These are phyloP conservation scores for Albugo candida DNA, from an alignment of 352 stramenopile genomes.

Conservation along the genomic window DNA sequence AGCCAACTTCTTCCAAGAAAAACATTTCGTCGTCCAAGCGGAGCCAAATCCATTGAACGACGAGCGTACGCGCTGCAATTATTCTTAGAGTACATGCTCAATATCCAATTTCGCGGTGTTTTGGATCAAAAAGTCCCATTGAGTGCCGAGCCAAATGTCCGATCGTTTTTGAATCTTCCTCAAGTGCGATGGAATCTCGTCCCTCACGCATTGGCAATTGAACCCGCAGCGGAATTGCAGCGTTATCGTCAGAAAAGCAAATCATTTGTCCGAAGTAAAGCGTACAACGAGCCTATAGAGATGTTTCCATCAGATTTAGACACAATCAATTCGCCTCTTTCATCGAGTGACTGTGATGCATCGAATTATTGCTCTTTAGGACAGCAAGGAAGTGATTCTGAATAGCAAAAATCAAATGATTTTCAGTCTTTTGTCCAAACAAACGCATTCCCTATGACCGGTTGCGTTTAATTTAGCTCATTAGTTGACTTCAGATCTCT, in stretches of 20 bases:
- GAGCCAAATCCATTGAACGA: conserved; percentile 32
- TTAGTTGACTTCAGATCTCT: too few relatives aligned
- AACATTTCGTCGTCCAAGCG: conserved; percentile 43
- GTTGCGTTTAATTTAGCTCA: too few relatives aligned
- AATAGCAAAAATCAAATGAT: too few relatives aligned
- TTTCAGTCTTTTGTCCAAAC: too few relatives aligned
- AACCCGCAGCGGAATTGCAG: too few relatives aligned
- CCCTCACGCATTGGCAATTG: conserved; percentile 6
- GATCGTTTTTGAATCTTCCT: conserved; percentile 42
- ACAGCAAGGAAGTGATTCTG: conserved; percentile 4
- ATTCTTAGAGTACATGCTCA: conserved; percentile 39
- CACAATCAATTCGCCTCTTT: conserved; percentile 10
- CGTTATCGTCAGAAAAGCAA: too few relatives aligned
- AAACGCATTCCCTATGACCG: too few relatives aligned
- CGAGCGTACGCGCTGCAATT: conserved; percentile 32
- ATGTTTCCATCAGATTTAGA: conserved; percentile 2
- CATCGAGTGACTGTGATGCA: conserved; percentile 9
- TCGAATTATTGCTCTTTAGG: conserved; percentile 7
- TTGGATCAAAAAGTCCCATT: conserved; percentile 50
- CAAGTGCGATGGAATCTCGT: conserved; percentile 51
- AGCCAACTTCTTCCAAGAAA: conserved; percentile 40
- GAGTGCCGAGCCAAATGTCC: conserved; percentile 38
- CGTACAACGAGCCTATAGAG: background rate
- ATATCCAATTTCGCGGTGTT: conserved; percentile 33
- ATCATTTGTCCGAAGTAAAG: too few relatives aligned